phyloP scores from a whole-genome alignment of 148 eudicot species.

The Fagopyrum homotropicum region DNA sequence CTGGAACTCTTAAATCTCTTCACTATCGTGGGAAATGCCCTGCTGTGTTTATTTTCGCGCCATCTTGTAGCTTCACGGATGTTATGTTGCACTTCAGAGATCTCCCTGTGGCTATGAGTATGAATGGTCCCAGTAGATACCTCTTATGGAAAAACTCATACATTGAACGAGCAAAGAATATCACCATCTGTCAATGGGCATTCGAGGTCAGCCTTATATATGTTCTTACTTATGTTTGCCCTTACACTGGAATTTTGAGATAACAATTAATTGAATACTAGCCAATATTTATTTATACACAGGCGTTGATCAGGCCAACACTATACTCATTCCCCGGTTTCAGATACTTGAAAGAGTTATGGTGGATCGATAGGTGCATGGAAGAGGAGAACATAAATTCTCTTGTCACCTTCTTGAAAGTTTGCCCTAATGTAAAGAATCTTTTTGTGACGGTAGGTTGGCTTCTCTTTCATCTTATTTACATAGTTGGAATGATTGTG shows the following conservation, averaged over 20 bases:
- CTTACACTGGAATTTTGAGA: background rate
- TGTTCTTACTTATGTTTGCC: background rate
- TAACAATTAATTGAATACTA: too few relatives aligned
- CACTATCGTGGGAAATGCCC: conserved; percentile 9
- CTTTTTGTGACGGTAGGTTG: conserved; percentile 4
- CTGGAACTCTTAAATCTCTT: conserved; percentile 13
- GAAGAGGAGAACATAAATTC: background rate
- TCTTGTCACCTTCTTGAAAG: background rate
- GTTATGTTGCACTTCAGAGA: conserved; percentile 17
- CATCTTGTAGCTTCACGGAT: background rate
- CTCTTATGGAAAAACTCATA: background rate
- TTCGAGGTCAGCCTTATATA: conserved; percentile 3
- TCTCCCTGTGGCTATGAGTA: conserved; percentile 3
- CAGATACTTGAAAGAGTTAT: conserved; percentile 2
- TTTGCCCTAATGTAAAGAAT: background rate
- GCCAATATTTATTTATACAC: background rate
- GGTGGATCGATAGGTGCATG: conserved; percentile 7
- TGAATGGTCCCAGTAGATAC: background rate
- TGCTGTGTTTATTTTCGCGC: background rate
- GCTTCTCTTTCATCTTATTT: background rate
- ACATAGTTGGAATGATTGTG: too few relatives aligned
- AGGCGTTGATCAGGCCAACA: background rate
- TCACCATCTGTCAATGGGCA: conserved; percentile 6
- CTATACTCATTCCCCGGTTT: background rate
- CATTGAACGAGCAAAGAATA: background rate